phyloP scores from a whole-genome alignment of 495 filamentous ascomycete genomes.

The Astrothelium macrocarpum region DNA sequence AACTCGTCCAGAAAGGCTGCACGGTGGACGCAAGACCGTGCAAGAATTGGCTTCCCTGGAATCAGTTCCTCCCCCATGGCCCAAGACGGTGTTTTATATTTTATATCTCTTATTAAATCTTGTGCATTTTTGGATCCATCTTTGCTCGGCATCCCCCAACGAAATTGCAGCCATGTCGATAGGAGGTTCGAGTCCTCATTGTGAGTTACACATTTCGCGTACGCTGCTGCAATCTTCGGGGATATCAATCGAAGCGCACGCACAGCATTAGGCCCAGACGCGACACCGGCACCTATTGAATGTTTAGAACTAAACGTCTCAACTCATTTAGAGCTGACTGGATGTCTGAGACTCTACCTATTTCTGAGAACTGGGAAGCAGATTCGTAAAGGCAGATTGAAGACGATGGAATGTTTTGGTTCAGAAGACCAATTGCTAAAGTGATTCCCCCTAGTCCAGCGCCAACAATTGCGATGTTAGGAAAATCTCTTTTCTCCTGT shows the following conservation, averaged over 20 bases:
- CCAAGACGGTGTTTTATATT: background rate
- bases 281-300: slow-evolving; percentile 39
- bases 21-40: slow-evolving; percentile 26
- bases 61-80: background rate
- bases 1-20: slow-evolving; percentile 44
- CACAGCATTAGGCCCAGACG: slow-evolving; percentile 49
- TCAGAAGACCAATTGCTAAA: background rate
- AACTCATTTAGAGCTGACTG: too few species aligned
- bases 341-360: too few species aligned
- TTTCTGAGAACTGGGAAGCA: background rate
- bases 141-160: background rate
- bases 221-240: background rate
- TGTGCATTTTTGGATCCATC: background rate
- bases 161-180: background rate
- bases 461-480: background rate
- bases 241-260: slow-evolving; percentile 24
- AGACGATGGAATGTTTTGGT: background rate
- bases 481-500: background rate
- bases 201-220: background rate
- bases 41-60: background rate
- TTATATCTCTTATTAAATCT: background rate
- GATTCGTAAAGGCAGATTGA: background rate
- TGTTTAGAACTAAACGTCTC: too few species aligned
- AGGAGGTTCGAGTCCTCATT: background rate
- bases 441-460: background rate